Evolutionary conservation across 345 rosid genomes (phyloP).

Genomic region (Gossypium anomalum): DNA sequence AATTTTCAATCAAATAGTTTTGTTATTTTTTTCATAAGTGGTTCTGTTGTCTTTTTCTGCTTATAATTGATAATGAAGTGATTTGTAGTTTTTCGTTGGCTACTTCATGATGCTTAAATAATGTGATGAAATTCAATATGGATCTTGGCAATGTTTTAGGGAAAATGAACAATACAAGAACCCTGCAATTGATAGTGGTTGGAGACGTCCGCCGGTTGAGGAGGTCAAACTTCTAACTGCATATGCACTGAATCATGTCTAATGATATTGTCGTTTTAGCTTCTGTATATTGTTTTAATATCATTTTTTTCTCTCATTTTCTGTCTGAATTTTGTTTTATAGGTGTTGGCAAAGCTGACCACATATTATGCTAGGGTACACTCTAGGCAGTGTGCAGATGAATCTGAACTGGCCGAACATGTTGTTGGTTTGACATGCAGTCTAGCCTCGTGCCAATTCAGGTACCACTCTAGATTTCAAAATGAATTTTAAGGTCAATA

Average conservation of each 20-base stretch:
- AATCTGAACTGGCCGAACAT: slow-evolving; percentile 94
- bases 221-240: slow-evolving; percentile 48
- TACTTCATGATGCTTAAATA: not conserved
- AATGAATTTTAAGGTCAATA: not conserved
- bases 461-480: slow-evolving; percentile 32
- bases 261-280: slow-evolving; percentile 14
- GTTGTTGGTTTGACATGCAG: slow-evolving; percentile 75
- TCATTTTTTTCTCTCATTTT: slow-evolving; percentile 9
- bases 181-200: slow-evolving; percentile 38
- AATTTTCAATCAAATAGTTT: not conserved
- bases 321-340: slow-evolving; percentile 20
- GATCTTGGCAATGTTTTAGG: slow-evolving; percentile 37
- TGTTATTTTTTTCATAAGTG: not conserved
- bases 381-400: slow-evolving; percentile 82
- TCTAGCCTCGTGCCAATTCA: slow-evolving; percentile 80
- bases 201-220: slow-evolving; percentile 83
- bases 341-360: slow-evolving; percentile 72
- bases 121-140: slow-evolving; percentile 7
- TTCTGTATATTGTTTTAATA: not conserved
- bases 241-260: slow-evolving; percentile 2
- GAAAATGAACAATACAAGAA: slow-evolving; percentile 80
- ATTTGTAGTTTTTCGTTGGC: not conserved
- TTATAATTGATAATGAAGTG: not conserved
- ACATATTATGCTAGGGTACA: slow-evolving; percentile 65
- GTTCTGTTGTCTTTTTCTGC: not conserved